Base-by-base conservation (phyloP, 2,329 filamentous ascomycete genomes). In the Fusarium sp. region DNA sequence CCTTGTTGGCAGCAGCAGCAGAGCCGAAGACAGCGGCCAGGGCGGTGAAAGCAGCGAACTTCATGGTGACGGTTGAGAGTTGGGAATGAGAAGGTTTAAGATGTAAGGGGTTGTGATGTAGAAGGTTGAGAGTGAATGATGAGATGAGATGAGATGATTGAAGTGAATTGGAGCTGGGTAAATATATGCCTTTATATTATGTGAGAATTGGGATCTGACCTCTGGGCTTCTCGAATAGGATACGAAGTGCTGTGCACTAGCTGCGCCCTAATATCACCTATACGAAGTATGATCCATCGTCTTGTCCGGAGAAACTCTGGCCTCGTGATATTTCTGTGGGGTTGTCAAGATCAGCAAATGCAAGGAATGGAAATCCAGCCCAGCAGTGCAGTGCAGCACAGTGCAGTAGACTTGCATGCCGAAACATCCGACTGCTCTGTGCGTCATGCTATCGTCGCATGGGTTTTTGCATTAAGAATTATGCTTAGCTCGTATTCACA, bases 1-100 rank as follows among this genome's bases (percentile, higher is more conserved):
- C 82, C 57, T 79, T 73, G 60, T 82, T 77, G 67, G 81, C 81
- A 44, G 79, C 78, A 65, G 72, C 77, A 31, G 51, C 59, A 38
- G 57, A 69, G 10, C 73, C 79, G 51, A 81, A 54, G 63, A 83
- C 72, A 73, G 81, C 78, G 63, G 79, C 79, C 68, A 76, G 31
- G 15, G 77, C 66, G 55, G 76, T 49, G 52, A 76, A 49, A 25
- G 78, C 39, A 60, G 60, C 71, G 63, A 76, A 61, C 78, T 80
- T 79, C 79, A 80, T 80, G 37, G 27, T 79, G 73, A 60, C 18
- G 63, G 55, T 63, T 58, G 45, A n/a, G 14, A 54, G n/a, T 31
- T 55, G 18, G 21, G 39, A n/a, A n/a, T 57, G 61, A 21, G 15
- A 41, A 55, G 25, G 6, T n/a, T 16, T n/a, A 21, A 12, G 27